Evolutionary conservation across 306 rosid species (phyloP), one percentile per base, ranked within the genome.

Genomic region (Cucumis sativus): DNA sequence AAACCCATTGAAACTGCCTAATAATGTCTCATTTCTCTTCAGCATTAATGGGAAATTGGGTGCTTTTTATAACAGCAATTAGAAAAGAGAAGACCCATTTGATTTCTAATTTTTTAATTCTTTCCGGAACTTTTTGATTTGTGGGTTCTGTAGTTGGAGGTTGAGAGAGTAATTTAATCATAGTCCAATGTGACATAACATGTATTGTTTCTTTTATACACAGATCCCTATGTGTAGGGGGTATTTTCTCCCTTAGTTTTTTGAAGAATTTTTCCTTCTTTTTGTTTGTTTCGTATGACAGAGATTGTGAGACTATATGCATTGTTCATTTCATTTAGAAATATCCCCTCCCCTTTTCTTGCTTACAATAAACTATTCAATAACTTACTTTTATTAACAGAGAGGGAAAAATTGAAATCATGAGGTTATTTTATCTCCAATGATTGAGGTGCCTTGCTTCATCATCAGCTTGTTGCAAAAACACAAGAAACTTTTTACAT

Each of bases 241-340:
- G 61, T 12, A 15, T 65, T 63, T 51, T 78, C 64, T 47, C 74
- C 3, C 8, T 1, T 71, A 71, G 60, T 71, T 71, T 70, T 43
- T 69, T 45, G 14, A 6, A 51, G 35, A 13, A 62, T 4, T 47
- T 43, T 78, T 59, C 66, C 4, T 67, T 66, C 76, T 37, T 78
- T 89, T 92, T 96, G 96, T 77, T 90, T 82, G 90, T 88, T 91
- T 39, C 37, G 45, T 45, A 68, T 28, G 64, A 52, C 12, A 63
- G 21, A 49, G 74, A 77, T 37, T 51, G 58, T 5, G 60, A 77
- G 80, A 77, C 5, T 63, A 47, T 77, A 18, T 33, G 18, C 64
- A 28, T 51, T 49, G 61, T 74, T 30, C 47, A 30, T 56, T 9
- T 30, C 30, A 30, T 70, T 70, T n/a, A 54, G 12, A 62, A 62